These are phyloP conservation scores for Pichia gijzeniarum DNA, from an alignment of 805 yeast species.

Conservation along the genomic window DNA sequence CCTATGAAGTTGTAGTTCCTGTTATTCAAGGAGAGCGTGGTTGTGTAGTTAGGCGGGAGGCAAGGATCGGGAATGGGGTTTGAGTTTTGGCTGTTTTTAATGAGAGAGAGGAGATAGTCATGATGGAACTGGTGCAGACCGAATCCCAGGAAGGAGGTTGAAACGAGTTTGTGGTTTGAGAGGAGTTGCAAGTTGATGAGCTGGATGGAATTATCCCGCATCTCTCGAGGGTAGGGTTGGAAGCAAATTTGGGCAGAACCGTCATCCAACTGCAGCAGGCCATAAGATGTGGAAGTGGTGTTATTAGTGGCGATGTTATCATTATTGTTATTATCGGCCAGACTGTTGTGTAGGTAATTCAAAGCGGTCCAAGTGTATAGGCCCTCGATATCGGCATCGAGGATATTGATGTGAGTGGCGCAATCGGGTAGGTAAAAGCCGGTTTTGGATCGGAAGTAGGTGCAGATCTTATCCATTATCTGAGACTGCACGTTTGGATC, in stretches of 20 bases:
- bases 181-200: constrained; percentile 41
- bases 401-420: constrained; percentile 47
- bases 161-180: constrained; percentile 38
- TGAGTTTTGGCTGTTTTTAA: not conserved
- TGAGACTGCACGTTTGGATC: constrained; percentile 40
- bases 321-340: constrained; percentile 32
- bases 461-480: constrained; percentile 43
- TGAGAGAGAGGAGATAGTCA: constrained; percentile 37
- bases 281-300: constrained; percentile 39
- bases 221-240: constrained; percentile 46
- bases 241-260: constrained; percentile 62
- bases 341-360: constrained; percentile 45
- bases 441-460: constrained; percentile 40
- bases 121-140: constrained; percentile 53
- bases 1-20: constrained; percentile 36
- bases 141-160: constrained; percentile 53
- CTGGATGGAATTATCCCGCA: constrained; percentile 35
- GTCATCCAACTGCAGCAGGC: constrained; percentile 58
- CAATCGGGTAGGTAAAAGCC: constrained; percentile 58
- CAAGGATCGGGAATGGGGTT: constrained; percentile 44
- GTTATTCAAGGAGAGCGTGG: constrained; percentile 12
- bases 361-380: constrained; percentile 61
- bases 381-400: constrained; percentile 64
- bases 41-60: constrained; percentile 40
- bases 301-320: constrained; percentile 32